Conservation (phyloP, 371 early-diverging fungal species). For the Apophysomyces sp. region DNA sequence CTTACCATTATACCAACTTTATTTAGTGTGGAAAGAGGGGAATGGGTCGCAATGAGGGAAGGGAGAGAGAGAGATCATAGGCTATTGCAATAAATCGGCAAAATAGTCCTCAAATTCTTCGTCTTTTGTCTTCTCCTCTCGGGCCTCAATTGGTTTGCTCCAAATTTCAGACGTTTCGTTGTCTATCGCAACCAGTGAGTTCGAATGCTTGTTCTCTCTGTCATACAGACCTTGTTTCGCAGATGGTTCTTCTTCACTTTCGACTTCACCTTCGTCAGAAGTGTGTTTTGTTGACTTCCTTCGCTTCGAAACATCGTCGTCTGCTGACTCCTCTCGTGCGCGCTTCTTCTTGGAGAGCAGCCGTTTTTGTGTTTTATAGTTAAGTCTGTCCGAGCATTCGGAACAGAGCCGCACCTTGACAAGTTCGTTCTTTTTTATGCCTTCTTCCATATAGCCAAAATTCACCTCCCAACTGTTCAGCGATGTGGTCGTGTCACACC, state of each 20-base stretch:
- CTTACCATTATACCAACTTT: neutral
- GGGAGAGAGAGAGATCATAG: conserved; percentile 6
- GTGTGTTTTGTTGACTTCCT: neutral
- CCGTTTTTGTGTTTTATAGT: conserved; percentile 36
- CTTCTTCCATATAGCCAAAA: conserved; percentile 77
- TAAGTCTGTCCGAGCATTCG: conserved; percentile 56
- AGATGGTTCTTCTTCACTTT: neutral
- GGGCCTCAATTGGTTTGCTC: conserved; percentile 31
- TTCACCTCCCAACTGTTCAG: conserved; percentile 86
- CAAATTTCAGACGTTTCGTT: conserved; percentile 29
- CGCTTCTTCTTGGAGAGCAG: conserved; percentile 9
- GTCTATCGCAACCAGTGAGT: neutral
- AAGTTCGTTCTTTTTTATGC: conserved; percentile 72
- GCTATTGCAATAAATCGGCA: conserved; percentile 45
- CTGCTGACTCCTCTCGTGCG: conserved; percentile 4
- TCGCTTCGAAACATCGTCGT: conserved; percentile 3
- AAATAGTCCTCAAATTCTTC: conserved; percentile 51
- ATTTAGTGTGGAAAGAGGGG: neutral
- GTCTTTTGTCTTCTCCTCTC: conserved; percentile 42
- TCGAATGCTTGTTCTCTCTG: neutral
- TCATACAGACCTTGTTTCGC: neutral
- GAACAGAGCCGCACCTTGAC: conserved; percentile 80
- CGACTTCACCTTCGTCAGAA: conserved; percentile 1
- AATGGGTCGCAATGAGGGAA: conserved; percentile 24
- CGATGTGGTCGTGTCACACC: conserved; percentile 43